phyloP scores from a whole-genome alignment of 495 filamentous ascomycete genomes.

The Rhypophila decipiens region DNA sequence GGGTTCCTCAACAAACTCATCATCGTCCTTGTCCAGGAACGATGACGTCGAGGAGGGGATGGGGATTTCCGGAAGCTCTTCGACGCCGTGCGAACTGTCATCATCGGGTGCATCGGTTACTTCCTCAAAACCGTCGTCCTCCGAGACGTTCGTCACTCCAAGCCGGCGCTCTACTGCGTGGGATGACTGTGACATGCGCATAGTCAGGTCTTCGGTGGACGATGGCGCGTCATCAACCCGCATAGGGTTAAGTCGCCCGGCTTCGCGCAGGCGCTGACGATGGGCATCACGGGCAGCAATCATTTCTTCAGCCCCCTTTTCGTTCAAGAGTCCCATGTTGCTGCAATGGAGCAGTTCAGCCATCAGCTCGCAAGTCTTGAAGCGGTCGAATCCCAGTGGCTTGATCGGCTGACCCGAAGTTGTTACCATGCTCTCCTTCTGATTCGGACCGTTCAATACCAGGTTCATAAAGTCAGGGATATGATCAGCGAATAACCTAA shows the following conservation, averaged over 20 bases:
- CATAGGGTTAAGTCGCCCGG: slow-evolving; percentile 48
- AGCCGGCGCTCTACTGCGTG: slow-evolving; percentile 49
- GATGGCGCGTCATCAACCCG: slow-evolving; percentile 32
- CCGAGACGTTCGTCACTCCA: slow-evolving; percentile 69
- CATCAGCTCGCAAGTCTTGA: slow-evolving; percentile 99
- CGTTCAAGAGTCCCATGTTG: slow-evolving; percentile 96
- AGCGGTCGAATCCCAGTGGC: slow-evolving; percentile 92
- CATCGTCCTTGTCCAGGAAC: slow-evolving; percentile 50
- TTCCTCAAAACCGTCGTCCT: slow-evolving; percentile 94
- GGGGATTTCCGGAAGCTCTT: slow-evolving; percentile 41
- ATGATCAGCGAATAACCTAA: slow-evolving; percentile 81
- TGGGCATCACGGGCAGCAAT: slow-evolving; percentile 76
- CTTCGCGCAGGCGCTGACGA: slow-evolving; percentile 66
- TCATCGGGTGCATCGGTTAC: slow-evolving; percentile 68
- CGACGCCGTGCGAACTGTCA: slow-evolving; percentile 46
- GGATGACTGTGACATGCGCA: slow-evolving; percentile 41
- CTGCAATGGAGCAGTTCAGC: slow-evolving; percentile 96
- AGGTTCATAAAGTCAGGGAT: slow-evolving; percentile 96
- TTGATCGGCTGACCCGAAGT: slow-evolving; percentile 91
- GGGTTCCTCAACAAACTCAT: slow-evolving; percentile 67
- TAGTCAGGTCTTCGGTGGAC: slow-evolving; percentile 34
- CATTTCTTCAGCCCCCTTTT: slow-evolving; percentile 82
- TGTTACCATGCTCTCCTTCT: slow-evolving; percentile 36
- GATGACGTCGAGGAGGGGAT: slow-evolving; percentile 26
- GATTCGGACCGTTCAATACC: slow-evolving; percentile 60